Evolutionary conservation across 495 filamentous ascomycete genomes (phyloP).

Genomic region (Opeltia flavorubescens): DNA sequence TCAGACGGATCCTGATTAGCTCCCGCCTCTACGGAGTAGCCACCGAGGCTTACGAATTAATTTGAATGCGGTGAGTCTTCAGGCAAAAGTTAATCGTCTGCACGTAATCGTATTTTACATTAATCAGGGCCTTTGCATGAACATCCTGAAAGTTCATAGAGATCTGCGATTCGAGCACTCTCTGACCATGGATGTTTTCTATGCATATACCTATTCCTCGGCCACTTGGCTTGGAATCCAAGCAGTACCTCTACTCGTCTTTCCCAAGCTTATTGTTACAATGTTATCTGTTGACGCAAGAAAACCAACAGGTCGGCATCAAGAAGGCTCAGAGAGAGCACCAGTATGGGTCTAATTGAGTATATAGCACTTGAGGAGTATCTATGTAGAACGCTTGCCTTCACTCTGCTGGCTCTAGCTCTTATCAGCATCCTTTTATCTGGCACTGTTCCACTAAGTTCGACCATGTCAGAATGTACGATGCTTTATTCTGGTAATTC

Average conservation of each 20-base stretch:
- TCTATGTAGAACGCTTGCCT: conserved; percentile 37
- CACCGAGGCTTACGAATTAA: background rate
- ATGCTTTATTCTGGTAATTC: background rate
- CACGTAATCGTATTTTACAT: background rate
- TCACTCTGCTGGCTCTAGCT: conserved; percentile 52
- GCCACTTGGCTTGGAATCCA: conserved; percentile 55
- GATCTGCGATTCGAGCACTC: background rate
- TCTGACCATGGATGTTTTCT: conserved; percentile 38
- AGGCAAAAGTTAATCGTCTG: background rate
- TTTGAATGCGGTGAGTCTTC: background rate
- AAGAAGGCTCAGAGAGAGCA: background rate
- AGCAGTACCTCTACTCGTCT: conserved; percentile 45
- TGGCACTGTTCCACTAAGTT: conserved; percentile 58
- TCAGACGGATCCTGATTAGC: no score
- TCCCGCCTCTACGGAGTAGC: background rate
- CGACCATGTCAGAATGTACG: conserved; percentile 26
- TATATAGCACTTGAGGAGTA: conserved; percentile 6
- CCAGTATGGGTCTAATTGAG: background rate
- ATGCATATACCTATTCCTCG: conserved; percentile 50
- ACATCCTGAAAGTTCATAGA: background rate
- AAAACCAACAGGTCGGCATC: conserved; percentile 35
- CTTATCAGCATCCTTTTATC: conserved; percentile 53
- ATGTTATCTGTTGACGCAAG: conserved; percentile 45
- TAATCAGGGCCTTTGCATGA: background rate
- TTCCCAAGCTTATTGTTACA: conserved; percentile 51